Evolutionary conservation across 176 grass and related monocot genomes (phyloP).

Genomic region (Zoysia pacifica): DNA sequence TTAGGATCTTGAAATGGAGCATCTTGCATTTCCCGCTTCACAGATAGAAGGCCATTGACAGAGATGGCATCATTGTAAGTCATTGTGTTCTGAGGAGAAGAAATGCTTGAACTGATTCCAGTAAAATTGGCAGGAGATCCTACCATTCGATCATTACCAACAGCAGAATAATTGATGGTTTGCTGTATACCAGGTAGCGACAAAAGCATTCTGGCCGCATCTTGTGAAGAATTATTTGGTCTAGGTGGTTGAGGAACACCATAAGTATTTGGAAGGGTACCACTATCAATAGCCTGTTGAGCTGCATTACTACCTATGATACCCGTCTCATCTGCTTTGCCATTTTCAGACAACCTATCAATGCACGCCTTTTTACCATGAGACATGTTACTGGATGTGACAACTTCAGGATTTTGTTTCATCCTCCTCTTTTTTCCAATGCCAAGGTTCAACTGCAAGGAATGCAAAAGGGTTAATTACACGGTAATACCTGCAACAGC

Average conservation of each 20-base stretch:
- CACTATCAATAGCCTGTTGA: constrained; percentile 55
- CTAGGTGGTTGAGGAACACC: constrained; percentile 55
- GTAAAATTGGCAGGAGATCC: constrained; percentile 57
- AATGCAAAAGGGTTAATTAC: constrained; percentile 32
- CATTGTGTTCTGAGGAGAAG: constrained; percentile 64
- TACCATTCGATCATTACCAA: constrained; percentile 58
- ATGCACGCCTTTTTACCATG: constrained; percentile 86
- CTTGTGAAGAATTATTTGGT: constrained; percentile 65
- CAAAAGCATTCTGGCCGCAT: constrained; percentile 56
- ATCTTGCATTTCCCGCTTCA: constrained; percentile 88
- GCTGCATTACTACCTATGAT: constrained; percentile 43
- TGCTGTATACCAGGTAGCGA: constrained; percentile 62
- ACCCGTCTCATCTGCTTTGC: constrained; percentile 47
- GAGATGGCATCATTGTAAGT: constrained; percentile 46
- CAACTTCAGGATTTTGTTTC: constrained; percentile 68
- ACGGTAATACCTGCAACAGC: constrained; percentile 1
- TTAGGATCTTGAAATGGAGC: constrained; percentile 59
- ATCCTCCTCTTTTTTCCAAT: constrained; percentile 82
- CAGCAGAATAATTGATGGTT: constrained; percentile 53
- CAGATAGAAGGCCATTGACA: constrained; percentile 56
- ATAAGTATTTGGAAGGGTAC: constrained; percentile 39
- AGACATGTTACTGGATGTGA: constrained; percentile 71
- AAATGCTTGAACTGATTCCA: constrained; percentile 59
- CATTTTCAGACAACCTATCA: constrained; percentile 62
- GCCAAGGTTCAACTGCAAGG: constrained; percentile 85